phyloP scores from a whole-genome alignment of 208 protist species.

The Acanthamoeba sp. region DNA sequence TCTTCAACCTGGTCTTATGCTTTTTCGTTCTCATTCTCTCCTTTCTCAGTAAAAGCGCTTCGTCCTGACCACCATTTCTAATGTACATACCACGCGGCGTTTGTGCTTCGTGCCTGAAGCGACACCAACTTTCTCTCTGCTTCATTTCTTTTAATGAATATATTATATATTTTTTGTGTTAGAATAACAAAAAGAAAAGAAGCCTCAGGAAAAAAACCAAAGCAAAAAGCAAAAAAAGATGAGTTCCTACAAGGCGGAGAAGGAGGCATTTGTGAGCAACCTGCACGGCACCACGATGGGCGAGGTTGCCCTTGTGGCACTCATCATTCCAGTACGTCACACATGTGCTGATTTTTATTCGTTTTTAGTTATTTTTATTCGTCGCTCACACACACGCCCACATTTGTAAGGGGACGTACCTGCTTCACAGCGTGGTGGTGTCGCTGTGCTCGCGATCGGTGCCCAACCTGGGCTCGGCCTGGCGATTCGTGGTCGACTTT shows the following conservation, averaged over 20 bases:
- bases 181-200: no score
- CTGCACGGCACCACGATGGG: conserved; percentile 54
- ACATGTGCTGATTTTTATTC: background rate
- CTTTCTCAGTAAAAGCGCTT: conserved; percentile 58
- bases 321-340: background rate
- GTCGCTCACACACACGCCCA: background rate
- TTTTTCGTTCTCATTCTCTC: conserved; percentile 63
- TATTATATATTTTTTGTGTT: background rate
- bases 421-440: conserved; percentile 13
- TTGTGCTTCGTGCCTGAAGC: no score
- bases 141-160: background rate
- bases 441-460: background rate
- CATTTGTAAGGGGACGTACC: background rate
- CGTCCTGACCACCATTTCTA: background rate
- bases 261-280: conserved; percentile 55
- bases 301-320: conserved; percentile 59
- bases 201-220: no score
- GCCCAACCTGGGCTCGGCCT: background rate
- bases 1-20: conserved; percentile 69
- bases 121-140: background rate
- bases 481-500: conserved; percentile 58
- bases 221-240: background rate
- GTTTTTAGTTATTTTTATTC: background rate
- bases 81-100: no score
- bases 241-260: conserved; percentile 2